phyloP scores from a whole-genome alignment of 495 filamentous ascomycete genomes.

The Peziza echinospora region DNA sequence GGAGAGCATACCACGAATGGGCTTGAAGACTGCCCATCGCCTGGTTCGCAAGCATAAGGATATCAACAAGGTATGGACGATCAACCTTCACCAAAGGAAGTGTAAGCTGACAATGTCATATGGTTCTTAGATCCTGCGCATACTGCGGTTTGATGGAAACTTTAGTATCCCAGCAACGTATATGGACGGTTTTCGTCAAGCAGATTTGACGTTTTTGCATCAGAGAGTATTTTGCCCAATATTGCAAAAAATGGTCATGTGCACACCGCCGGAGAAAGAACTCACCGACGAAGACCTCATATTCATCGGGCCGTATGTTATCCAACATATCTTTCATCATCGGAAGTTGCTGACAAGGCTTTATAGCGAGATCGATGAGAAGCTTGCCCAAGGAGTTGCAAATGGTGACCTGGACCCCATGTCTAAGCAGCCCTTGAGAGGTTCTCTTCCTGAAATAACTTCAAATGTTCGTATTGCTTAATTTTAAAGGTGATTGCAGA shows the following conservation, averaged over 20 bases:
- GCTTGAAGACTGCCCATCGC: conserved; percentile 79
- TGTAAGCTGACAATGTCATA: neutral
- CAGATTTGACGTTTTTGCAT: conserved; percentile 80
- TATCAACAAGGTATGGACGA: conserved; percentile 43
- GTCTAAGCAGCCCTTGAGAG: conserved; percentile 57
- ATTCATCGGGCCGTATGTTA: conserved; percentile 53
- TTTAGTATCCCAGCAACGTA: conserved; percentile 57
- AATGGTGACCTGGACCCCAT: conserved; percentile 70
- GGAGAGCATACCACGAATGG: conserved; percentile 58
- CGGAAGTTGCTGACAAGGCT: neutral
- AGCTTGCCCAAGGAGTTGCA: conserved; percentile 57
- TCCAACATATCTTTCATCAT: neutral
- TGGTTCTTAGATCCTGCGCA: conserved; percentile 28
- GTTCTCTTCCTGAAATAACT: no score
- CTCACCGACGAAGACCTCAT: conserved; percentile 43
- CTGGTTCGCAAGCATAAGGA: conserved; percentile 74
- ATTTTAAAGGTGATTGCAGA: no score
- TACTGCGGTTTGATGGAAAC: conserved; percentile 70
- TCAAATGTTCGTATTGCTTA: no score
- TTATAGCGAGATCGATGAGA: conserved; percentile 26
- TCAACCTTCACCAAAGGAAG: no score
- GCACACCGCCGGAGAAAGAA: conserved; percentile 36
- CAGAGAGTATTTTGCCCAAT: conserved; percentile 83
- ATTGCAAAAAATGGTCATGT: conserved; percentile 42
- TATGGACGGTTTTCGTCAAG: conserved; percentile 52